Base-by-base conservation (phyloP, 495 filamentous ascomycete species). In the Lophiostoma macrostomum region DNA sequence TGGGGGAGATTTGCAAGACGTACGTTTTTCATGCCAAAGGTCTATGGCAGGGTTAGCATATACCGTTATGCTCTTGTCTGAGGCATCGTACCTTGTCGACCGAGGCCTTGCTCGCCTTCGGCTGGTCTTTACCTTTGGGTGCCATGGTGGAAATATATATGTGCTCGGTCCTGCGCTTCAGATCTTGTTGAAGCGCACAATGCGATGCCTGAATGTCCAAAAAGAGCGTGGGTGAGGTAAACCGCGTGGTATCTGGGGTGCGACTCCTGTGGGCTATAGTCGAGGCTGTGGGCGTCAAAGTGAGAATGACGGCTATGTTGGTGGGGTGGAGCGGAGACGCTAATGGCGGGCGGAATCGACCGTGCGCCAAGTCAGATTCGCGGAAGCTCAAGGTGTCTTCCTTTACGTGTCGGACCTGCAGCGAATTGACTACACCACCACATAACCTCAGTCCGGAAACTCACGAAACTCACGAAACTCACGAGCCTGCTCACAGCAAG, bases 21-120 rank as follows among this genome's bases (percentile, higher is more conserved):
- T 73, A 84, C 81, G 68, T 98, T 98, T 77, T 98, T 98, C 91
- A 98, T 95, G 60, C 93, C 93, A 78, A 98, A 98, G 46, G 93
- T 96, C 78, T 23, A 49, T 16, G 43, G n/a, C 47, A 39, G 30
- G 58, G 36, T 59, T 44, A 53, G 44, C 71, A 39, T n/a, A n/a
- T n/a, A n/a, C n/a, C n/a, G n/a, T n/a, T n/a, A n/a, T n/a, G n/a
- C n/a, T n/a, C n/a, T n/a, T n/a, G n/a, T n/a, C n/a, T n/a, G n/a
- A n/a, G n/a, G n/a, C n/a, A n/a, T 40, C 41, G 1, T 60, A 82
- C 81, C 77, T 93, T 94, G 77, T 98, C 93, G 47, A 91, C 89
- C 53, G 89, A 85, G 12, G 74, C 53, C 69, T 90, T 90, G 36
- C 75, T 65, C 31, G 83, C 76, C 81, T 91, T 88, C 75, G 80